phyloP scores from a whole-genome alignment of 2,329 filamentous ascomycete genomes.

The Microthyrium microscopicum region DNA sequence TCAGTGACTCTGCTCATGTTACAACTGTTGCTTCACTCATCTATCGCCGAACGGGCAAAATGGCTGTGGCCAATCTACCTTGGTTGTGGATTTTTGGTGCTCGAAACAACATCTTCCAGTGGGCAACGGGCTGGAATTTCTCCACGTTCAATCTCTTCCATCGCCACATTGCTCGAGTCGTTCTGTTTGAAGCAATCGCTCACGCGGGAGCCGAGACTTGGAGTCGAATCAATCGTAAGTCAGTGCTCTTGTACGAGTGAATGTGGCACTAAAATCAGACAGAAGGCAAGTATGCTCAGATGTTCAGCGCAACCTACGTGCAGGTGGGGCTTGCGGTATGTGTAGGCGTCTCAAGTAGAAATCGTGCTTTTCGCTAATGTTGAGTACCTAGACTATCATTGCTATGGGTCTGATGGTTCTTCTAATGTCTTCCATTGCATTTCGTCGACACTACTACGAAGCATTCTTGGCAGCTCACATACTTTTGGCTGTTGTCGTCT shows the following conservation, averaged over 20 bases:
- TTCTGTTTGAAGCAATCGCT: constrained; percentile 48
- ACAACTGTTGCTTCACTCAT: too few relatives aligned
- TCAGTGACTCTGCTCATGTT: too few relatives aligned
- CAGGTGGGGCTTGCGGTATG: constrained; percentile 3
- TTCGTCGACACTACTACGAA: constrained; percentile 38
- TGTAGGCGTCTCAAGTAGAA: constrained; percentile 12
- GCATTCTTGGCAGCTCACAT: constrained; percentile 35
- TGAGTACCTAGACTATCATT: constrained; percentile 15
- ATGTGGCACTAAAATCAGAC: too few relatives aligned
- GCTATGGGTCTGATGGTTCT: constrained; percentile 29
- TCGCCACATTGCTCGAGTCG: constrained; percentile 64
- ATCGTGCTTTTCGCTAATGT: too few relatives aligned
- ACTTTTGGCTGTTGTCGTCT: constrained; percentile 30
- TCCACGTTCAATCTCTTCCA: constrained; percentile 91
- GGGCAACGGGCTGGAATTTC: constrained; percentile 60
- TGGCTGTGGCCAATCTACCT: constrained; percentile 47
- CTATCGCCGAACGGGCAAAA: constrained; percentile 46
- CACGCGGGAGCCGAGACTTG: constrained; percentile 57
- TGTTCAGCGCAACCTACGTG: too few relatives aligned
- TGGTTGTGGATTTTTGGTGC: constrained; percentile 50
- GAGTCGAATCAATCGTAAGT: too few relatives aligned
- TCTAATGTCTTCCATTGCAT: constrained; percentile 32
- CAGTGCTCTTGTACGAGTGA: too few relatives aligned
- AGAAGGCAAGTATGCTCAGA: too few relatives aligned
- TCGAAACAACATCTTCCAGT: constrained; percentile 49